Evolutionary conservation across 1,139 yeast species (phyloP).

Genomic region (Kodamaea sp.): DNA sequence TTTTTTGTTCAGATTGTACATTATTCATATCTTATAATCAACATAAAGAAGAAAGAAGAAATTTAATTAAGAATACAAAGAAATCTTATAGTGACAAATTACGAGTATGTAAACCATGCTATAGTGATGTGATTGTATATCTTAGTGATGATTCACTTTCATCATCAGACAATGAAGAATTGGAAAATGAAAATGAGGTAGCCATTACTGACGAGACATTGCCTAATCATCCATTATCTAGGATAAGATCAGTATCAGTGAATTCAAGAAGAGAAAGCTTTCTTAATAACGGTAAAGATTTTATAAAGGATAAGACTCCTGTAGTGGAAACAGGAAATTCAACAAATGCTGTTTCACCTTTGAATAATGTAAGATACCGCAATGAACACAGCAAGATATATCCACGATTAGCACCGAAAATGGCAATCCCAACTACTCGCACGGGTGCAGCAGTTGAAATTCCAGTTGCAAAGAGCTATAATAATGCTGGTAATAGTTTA

Average conservation of each 20-base stretch:
- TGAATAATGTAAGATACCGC: constrained; percentile 6
- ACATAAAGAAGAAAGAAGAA: constrained; percentile 45
- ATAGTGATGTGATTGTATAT: constrained; percentile 59
- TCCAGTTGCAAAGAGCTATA: constrained; percentile 41
- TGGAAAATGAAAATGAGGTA: constrained; percentile 15
- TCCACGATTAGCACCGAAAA: constrained; percentile 67
- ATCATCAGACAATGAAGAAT: constrained; percentile 10
- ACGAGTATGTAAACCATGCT: constrained; percentile 78
- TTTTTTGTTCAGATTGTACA: constrained; percentile 88
- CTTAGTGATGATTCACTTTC: constrained; percentile 61
- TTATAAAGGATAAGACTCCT: constrained; percentile 11
- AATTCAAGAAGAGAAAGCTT: constrained; percentile 23
- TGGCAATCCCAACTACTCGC: constrained; percentile 82
- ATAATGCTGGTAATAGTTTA: constrained; percentile 9
- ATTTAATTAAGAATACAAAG: constrained; percentile 7
- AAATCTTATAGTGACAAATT: constrained; percentile 57
- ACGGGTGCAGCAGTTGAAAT: constrained; percentile 78
- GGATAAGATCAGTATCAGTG: constrained; percentile 31
- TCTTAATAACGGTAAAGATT: constrained; percentile 15
- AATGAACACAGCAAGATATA: constrained; percentile 16
- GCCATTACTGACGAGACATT: constrained; percentile 18
- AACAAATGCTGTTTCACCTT: constrained; percentile 2
- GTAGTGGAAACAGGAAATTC: constrained; percentile 3
- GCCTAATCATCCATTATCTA: constrained; percentile 28
- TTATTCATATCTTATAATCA: constrained; percentile 70